Percentiles rank a stretch among this genome's conserved stretches.
phyloP scores from a whole-genome alignment of 257 asterid species.

The Dorcoceras hygrometricum region DNA sequence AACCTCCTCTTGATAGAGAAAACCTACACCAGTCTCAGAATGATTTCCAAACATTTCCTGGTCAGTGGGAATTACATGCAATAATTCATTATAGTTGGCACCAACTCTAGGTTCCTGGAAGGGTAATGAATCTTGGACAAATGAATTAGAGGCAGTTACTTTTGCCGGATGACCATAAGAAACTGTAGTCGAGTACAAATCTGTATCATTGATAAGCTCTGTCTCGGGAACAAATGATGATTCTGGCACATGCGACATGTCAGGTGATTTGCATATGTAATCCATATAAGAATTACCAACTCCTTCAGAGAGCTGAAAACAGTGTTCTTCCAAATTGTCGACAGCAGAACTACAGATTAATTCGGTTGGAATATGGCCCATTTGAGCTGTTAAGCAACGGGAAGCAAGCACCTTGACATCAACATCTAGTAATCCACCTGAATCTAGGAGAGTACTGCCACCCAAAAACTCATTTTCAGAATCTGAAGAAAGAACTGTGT shows the following conservation, averaged over 20 bases:
- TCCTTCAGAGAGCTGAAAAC: conserved; percentile 32
- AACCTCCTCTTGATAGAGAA: conserved; percentile 46
- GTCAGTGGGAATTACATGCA: conserved; percentile 24
- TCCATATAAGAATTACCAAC: conserved; percentile 33
- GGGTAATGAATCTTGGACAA: conserved; percentile 33
- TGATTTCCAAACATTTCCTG: conserved; percentile 34
- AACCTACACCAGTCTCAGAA: conserved; percentile 31
- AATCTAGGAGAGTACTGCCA: conserved; percentile 35
- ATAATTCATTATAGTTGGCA: conserved; percentile 22
- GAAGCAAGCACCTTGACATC: conserved; percentile 32
- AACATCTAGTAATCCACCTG: conserved; percentile 31
- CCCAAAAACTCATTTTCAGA: conserved; percentile 63
- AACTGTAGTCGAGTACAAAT: conserved; percentile 47
- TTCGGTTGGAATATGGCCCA: conserved; percentile 34
- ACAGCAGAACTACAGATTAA: conserved; percentile 32
- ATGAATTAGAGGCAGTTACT: conserved; percentile 32
- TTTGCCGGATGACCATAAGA: conserved; percentile 43
- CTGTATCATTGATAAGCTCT: conserved; percentile 41
- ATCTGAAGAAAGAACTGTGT: conserved; percentile 68
- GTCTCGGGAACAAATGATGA: conserved; percentile 68
- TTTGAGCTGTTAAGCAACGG: conserved; percentile 34
- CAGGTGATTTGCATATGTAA: conserved; percentile 36
- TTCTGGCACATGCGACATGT: conserved; percentile 57
- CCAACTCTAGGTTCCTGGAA: conserved; percentile 25
- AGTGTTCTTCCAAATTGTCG: conserved; percentile 40